Conservation (phyloP, 805 yeast species). For the Metschnikowia colocasiae region DNA sequence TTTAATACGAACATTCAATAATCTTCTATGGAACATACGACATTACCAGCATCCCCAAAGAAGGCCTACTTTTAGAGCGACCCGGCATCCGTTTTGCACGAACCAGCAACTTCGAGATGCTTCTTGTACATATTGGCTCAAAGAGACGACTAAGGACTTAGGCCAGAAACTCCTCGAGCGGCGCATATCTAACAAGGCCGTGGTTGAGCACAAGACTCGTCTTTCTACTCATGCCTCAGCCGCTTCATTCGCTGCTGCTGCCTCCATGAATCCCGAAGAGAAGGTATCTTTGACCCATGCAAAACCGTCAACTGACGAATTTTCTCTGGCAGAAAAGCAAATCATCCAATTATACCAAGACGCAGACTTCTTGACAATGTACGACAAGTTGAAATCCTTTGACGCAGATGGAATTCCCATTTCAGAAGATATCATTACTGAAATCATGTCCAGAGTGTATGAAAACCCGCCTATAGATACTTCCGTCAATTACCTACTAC, state of each 20-base stretch:
- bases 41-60: conserved; percentile 12
- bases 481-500: conserved; percentile 11
- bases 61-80: conserved; percentile 15
- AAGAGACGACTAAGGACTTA: conserved; percentile 13
- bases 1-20: conserved; percentile 9
- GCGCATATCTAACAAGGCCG: background rate
- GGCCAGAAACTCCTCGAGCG: conserved; percentile 8
- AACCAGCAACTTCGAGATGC: conserved; percentile 16
- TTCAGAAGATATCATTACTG: conserved; percentile 11
- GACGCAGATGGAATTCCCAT: conserved; percentile 8
- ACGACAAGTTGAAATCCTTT: conserved; percentile 7
- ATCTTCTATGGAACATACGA: conserved; percentile 15
- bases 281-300: background rate
- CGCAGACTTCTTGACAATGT: conserved; percentile 12
- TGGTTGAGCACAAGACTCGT: background rate
- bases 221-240: background rate
- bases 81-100: conserved; percentile 18
- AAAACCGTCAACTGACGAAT: background rate
- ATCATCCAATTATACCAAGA: conserved; percentile 13
- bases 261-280: background rate
- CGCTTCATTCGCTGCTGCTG: background rate
- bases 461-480: conserved; percentile 14
- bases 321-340: conserved; percentile 14
- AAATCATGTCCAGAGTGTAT: conserved; percentile 14
- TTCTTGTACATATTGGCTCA: conserved; percentile 18